Evolutionary conservation across 2,329 filamentous ascomycete species (phyloP), one percentile per base, ranked within the genome.

Genomic region (Sporothrix brasiliensis): DNA sequence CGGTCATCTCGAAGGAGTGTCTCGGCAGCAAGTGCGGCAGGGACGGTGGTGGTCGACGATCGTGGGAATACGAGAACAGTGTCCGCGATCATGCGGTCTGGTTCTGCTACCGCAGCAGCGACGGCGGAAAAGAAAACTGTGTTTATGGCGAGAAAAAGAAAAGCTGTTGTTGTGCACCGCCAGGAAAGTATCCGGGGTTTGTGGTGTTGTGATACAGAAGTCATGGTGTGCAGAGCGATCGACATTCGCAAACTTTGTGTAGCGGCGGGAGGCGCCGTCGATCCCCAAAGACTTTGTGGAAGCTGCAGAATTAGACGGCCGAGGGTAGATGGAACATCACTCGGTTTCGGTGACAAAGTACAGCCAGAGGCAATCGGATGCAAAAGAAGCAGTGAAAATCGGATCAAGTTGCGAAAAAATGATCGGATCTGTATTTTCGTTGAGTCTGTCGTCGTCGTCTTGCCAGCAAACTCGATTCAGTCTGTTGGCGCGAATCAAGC

Each of bases 1-100:
- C 79, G 77, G 44, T 77, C 76, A 75, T 82, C 81, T 69, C 80
- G 75, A 49, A 80, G 65, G 67, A 82, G 72, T 11, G 77, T 78
- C 68, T 79, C 79, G 50, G 72, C 73, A 49, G 76, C 58, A 69
- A 73, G 60, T 74, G 49, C 24, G 30, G 9, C 49, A 2, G 74
- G 58, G 39, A 63, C 71, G 73, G 72, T 56, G 19, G 24, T 50
- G 58, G 73, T 69, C 34, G 76, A 73, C 4, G 67, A 24, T 34
- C 14, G 30, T 14, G 56, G 68, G 54, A 75, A 72, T 73, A 76
- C 73, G 73, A 74, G 60, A 2, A 56, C 70, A 21, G 71, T 44
- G 6, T 21, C 53, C 19, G 60, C 50, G 39, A 63, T 39, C 24
- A 60, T 11, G 30, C 75, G 67, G 61, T 58, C 58, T 5, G 69